Evolutionary conservation across 441 rosid species (phyloP), one percentile per base, ranked within the genome.

Genomic region (Adansonia grandidieri): DNA sequence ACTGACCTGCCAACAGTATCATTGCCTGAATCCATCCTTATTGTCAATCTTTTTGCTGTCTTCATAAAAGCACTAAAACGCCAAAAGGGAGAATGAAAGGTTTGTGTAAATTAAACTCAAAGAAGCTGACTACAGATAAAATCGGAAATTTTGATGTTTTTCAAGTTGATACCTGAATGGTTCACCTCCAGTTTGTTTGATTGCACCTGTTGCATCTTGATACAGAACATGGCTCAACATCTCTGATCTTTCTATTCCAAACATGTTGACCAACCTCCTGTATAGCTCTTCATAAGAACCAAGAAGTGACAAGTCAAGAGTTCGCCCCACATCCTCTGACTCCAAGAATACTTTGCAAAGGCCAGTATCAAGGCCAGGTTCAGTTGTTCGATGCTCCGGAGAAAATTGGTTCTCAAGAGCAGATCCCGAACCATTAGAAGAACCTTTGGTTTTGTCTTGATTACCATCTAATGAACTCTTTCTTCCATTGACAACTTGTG

Each of bases 261-360:
- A 92, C 97, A 94, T 92, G 86, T 82, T 84, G 15, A 88, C 91
- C 13, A 96, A 87, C 82, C 80, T 90, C 70, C 81, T 72, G 79
- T 91, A 83, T 24, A 94, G 84, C 76, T 96, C 97, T 71, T 96
- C 96, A 51, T 94, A 96, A 9, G 99, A 91, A 47, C 87, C 86
- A 9, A 94, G 83, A 82, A 77, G 88, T 9, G 95, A 88, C 44
- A 96, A 97, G 82, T 96, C 92, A 1, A 96, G 90, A 32, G 97
- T 92, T 50, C 94, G 86, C 64, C 99, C 97, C 54, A 92, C 89
- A 82, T 94, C 97, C 78, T 92, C 97, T 0, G 97, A 89, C 79
- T 94, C 97, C 92, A 94, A 82, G 88, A 94, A 96, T 19, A 94
- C 97, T 82, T 92, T 96, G 88, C 99, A 92, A 77, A 89, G 97